Conservation (phyloP, 805 yeast species). For the Candida parachauliodes region DNA sequence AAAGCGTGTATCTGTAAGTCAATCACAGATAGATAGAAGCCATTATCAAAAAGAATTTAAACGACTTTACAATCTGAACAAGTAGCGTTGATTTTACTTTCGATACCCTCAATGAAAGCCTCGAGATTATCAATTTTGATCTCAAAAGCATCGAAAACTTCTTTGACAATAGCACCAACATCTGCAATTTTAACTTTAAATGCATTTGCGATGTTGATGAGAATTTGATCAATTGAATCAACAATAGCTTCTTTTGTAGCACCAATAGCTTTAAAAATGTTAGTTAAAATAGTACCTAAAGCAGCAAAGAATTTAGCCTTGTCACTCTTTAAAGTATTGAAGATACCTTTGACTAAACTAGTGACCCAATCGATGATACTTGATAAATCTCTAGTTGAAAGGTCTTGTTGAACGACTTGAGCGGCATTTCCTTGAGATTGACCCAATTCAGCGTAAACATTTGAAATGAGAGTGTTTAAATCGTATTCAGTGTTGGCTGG, state of each 20-base stretch:
- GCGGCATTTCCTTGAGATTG: neutral
- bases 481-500: neutral
- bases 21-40: no score
- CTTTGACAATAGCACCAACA: neutral
- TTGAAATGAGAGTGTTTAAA: slow-evolving; percentile 3
- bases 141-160: slow-evolving; percentile 3
- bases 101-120: neutral
- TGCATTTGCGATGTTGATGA: slow-evolving; percentile 1
- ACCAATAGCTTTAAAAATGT: slow-evolving; percentile 2
- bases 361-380: neutral
- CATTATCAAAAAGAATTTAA: no score
- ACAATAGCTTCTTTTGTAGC: slow-evolving; percentile 3
- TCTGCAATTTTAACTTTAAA: neutral
- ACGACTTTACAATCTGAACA: neutral
- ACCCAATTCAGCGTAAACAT: slow-evolving; percentile 1
- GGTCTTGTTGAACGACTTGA: slow-evolving; percentile 3
- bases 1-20: no score
- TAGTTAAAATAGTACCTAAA: slow-evolving; percentile 2
- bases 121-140: neutral
- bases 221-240: slow-evolving; percentile 3
- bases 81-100: slow-evolving; percentile 1
- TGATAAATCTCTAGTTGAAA: slow-evolving; percentile 1
- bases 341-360: slow-evolving; percentile 2
- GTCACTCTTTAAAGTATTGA: neutral
- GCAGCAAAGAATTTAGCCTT: neutral